phyloP scores from a whole-genome alignment of 331 rosid genomes.

The Acacia concinna region DNA sequence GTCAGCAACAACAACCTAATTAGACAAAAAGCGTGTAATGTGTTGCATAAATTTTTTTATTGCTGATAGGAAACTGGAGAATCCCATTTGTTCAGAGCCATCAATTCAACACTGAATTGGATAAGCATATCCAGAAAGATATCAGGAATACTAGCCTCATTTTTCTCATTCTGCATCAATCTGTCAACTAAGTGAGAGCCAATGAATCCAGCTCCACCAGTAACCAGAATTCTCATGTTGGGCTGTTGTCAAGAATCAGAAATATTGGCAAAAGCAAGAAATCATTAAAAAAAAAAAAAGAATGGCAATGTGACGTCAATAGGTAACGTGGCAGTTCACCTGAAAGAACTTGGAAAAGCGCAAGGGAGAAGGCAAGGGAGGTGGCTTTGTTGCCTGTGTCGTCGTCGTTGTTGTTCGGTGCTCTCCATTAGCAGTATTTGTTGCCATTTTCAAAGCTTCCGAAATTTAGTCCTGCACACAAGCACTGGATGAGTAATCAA shows the following conservation, averaged over 20 bases:
- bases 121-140: background rate
- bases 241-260: conserved; percentile 40
- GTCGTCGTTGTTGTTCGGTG: background rate
- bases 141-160: conserved; percentile 54
- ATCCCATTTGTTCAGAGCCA: background rate
- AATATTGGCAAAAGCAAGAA: background rate
- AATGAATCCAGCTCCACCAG: conserved; percentile 92
- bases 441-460: conserved; percentile 27
- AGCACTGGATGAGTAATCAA: background rate
- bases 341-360: conserved; percentile 57
- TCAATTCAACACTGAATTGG: background rate
- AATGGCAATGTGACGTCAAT: background rate
- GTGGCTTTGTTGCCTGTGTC: conserved; percentile 28
- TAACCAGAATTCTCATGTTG: conserved; percentile 78
- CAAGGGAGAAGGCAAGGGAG: conserved; percentile 56
- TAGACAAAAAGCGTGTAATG: background rate
- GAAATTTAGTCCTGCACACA: background rate
- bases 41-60: background rate
- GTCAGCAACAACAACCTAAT: conserved; percentile 67
- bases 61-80: background rate
- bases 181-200: conserved; percentile 85
- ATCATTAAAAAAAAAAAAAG: background rate
- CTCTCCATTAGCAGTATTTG: conserved; percentile 23
- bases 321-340: conserved; percentile 22
- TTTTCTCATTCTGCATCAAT: conserved; percentile 81